Evolutionary conservation across 805 yeast species (phyloP).

Genomic region (Debaryomyces prosopidis): DNA sequence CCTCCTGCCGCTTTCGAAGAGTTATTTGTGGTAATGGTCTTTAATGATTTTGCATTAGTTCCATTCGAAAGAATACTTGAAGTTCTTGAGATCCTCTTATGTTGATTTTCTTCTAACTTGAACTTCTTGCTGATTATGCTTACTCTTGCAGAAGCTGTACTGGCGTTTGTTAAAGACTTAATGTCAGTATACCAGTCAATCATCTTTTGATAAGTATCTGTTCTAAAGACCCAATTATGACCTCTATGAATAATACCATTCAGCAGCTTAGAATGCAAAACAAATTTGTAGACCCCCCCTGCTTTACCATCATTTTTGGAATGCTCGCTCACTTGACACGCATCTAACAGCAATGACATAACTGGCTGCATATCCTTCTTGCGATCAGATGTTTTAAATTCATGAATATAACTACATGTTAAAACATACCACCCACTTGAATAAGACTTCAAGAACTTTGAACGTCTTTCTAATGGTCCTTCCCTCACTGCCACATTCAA

Average conservation of each 20-base stretch:
- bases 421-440: conserved; percentile 88
- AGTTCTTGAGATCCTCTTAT: conserved; percentile 15
- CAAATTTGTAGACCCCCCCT: conserved; percentile 69
- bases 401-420: conserved; percentile 87
- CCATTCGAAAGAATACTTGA: conserved; percentile 17
- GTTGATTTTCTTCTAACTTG: conserved; percentile 3
- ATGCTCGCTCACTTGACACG: conserved; percentile 82
- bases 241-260: conserved; percentile 75
- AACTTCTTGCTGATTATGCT: conserved; percentile 32
- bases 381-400: conserved; percentile 80
- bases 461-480: conserved; percentile 84
- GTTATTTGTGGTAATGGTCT: conserved; percentile 10
- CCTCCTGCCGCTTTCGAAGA: conserved; percentile 6
- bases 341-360: conserved; percentile 76
- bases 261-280: conserved; percentile 67
- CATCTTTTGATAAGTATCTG: conserved; percentile 80
- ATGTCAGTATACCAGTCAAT: conserved; percentile 83
- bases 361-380: conserved; percentile 79
- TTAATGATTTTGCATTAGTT: conserved; percentile 15
- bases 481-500: conserved; percentile 64
- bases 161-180: conserved; percentile 60
- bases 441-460: conserved; percentile 90
- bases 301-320: conserved; percentile 65
- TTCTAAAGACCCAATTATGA: conserved; percentile 93
- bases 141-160: conserved; percentile 61